Evolutionary conservation across 306 rosid genomes (phyloP), one percentile per base, ranked within the genome.

Genomic region (Begonia loranthoides): DNA sequence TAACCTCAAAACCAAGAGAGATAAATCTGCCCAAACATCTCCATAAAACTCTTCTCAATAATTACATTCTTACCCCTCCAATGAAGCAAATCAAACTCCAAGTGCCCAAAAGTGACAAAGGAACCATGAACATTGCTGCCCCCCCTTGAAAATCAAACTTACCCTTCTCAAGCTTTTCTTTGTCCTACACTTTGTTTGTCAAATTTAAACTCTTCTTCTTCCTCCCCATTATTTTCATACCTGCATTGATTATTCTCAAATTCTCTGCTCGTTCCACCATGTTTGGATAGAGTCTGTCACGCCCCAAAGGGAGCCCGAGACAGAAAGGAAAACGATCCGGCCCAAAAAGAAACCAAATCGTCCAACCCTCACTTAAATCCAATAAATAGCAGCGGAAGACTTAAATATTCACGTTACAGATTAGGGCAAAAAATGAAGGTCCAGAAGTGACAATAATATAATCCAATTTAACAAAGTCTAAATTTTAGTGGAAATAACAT

Each of bases 251-350:
- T 0, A 71, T 6, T 65, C 77, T 71, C 77, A 75, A 21, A 70
- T 75, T 66, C 81, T 59, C 41, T 69, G 74, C 50, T 75, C 81
- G 50, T 75, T 68, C 76, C 81, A 70, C 76, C 73, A 75, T 59
- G 62, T 75, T 50, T 46, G 22, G 22, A 19, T 19, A 4, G 22
- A 19, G 22, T 19, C 22, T n/a, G n/a, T n/a, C n/a, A n/a, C n/a
- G n/a, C n/a, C n/a, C n/a, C n/a, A n/a, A n/a, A n/a, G n/a, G n/a
- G n/a, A n/a, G n/a, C n/a, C n/a, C n/a, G n/a, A n/a, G n/a, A n/a
- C n/a, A n/a, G n/a, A n/a, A n/a, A n/a, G n/a, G n/a, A n/a, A n/a
- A n/a, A n/a, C n/a, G n/a, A n/a, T n/a, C n/a, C n/a, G n/a, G n/a
- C n/a, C n/a, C n/a, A n/a, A n/a, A n/a, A n/a, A n/a, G n/a, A n/a